Conservation (phyloP, 75 land plant genomes). For the Sequoiadendron giganteum region DNA sequence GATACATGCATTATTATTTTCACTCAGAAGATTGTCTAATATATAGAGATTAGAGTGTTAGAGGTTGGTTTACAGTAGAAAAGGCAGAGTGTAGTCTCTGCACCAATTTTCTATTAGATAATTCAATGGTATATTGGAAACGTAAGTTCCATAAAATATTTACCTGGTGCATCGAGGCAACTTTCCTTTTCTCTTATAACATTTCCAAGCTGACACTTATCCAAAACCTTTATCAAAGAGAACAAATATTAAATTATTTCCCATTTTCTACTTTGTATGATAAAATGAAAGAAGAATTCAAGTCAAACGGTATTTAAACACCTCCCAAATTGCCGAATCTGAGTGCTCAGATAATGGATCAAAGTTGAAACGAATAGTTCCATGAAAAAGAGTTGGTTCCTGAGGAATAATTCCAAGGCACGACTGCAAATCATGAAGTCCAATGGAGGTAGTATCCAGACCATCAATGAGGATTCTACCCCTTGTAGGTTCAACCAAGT, state of each 20-base stretch:
- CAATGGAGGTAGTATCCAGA: slow-evolving; percentile 36
- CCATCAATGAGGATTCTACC: slow-evolving; percentile 48
- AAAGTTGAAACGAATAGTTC: slow-evolving; percentile 43
- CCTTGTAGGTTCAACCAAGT: slow-evolving; percentile 51
- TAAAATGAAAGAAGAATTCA: not conserved
- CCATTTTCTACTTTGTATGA: not conserved
- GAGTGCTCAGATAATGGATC: slow-evolving; percentile 38
- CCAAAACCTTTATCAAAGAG: slow-evolving; percentile 24
- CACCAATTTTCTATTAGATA: not conserved
- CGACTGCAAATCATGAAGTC: slow-evolving; percentile 46
- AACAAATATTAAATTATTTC: not conserved
- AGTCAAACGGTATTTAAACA: slow-evolving; percentile 1
- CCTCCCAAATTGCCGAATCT: slow-evolving; percentile 52
- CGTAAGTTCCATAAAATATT: not conserved
- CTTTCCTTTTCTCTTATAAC: slow-evolving; percentile 21
- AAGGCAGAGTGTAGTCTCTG: too few species aligned
- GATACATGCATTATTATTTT: too few species aligned
- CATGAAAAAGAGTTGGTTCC: slow-evolving; percentile 48
- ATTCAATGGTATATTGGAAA: not conserved
- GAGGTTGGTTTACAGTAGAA: too few species aligned
- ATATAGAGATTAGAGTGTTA: too few species aligned
- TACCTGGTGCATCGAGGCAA: slow-evolving; percentile 17
- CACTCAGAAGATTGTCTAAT: too few species aligned
- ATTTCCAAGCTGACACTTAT: slow-evolving; percentile 49
- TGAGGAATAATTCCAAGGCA: slow-evolving; percentile 57